phyloP scores from a whole-genome alignment of 2,329 filamentous ascomycete species.

The Periglandula ipomoeae region DNA sequence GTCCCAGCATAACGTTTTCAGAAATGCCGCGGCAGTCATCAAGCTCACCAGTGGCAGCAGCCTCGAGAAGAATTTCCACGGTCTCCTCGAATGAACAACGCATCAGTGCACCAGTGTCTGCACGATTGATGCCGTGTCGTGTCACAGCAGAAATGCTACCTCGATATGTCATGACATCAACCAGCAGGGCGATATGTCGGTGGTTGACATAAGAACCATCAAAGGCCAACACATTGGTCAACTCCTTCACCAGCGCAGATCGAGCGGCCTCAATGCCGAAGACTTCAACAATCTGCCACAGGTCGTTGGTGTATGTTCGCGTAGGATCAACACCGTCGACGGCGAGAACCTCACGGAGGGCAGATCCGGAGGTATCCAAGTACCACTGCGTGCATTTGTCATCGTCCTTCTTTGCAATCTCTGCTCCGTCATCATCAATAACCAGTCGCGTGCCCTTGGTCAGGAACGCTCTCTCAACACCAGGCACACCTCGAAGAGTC shows the following conservation, averaged over 20 bases:
- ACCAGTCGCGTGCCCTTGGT: conserved; percentile 67
- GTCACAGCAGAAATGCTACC: conserved; percentile 94
- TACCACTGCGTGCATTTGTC: conserved; percentile 83
- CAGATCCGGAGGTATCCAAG: conserved; percentile 86
- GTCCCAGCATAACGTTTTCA: conserved; percentile 96
- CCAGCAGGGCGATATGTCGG: conserved; percentile 87
- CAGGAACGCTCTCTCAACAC: conserved; percentile 87
- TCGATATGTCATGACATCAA: conserved; percentile 96
- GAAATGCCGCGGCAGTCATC: conserved; percentile 98
- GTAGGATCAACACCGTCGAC: conserved; percentile 81
- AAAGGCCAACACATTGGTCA: conserved; percentile 90
- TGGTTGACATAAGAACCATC: conserved; percentile 99
- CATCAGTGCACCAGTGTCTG: conserved; percentile 97
- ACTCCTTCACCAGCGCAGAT: conserved; percentile 74
- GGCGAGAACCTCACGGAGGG: conserved; percentile 72
- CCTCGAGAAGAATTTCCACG: conserved; percentile 94
- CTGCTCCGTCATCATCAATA: conserved; percentile 58
- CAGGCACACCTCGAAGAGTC: conserved; percentile 81
- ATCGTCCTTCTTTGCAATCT: conserved; percentile 66
- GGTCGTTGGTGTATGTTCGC: conserved; percentile 88
- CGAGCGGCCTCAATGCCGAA: conserved; percentile 95
- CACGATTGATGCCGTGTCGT: conserved; percentile 95
- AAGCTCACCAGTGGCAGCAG: conserved; percentile 86
- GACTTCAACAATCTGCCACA: conserved; percentile 88
- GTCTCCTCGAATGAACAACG: conserved; percentile 99